Evolutionary conservation across 768 basidiomycete genomes (phyloP).

Genomic region (Mycena haematopus): DNA sequence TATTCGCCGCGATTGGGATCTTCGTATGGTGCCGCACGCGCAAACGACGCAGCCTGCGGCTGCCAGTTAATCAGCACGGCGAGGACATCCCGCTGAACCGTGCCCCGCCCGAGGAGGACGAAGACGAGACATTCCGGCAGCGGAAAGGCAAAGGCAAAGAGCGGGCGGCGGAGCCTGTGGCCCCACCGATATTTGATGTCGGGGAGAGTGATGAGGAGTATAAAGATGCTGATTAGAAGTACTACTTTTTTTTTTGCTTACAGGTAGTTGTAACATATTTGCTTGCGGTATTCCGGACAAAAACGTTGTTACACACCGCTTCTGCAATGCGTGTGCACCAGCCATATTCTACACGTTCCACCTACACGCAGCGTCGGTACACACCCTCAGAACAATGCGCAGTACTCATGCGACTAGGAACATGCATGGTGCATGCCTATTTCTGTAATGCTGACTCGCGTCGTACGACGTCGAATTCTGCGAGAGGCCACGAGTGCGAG

Average conservation of each 20-base stretch:
- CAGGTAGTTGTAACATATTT: conserved; percentile 2
- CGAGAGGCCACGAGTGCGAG: too few species aligned
- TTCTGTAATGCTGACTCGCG: too few species aligned
- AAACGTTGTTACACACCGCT: neutral
- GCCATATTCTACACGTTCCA: too few species aligned
- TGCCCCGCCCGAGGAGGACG: conserved; percentile 45
- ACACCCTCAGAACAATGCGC: too few species aligned
- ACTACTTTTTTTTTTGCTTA: neutral
- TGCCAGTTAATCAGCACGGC: conserved; percentile 51
- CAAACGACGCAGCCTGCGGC: conserved; percentile 47
- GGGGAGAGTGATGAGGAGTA: conserved; percentile 62
- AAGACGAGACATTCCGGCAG: conserved; percentile 38
- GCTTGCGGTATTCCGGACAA: too few species aligned
- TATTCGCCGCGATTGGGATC: conserved; percentile 68
- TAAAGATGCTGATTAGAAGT: conserved; percentile 31
- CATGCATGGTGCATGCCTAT: too few species aligned
- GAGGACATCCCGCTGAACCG: conserved; percentile 75
- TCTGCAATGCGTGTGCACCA: neutral
- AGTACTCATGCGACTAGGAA: too few species aligned
- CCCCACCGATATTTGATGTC: conserved; percentile 60
- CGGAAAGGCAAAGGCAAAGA: conserved; percentile 54
- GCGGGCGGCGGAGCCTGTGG: conserved; percentile 42
- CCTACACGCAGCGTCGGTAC: too few species aligned
- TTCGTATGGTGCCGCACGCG: conserved; percentile 84
- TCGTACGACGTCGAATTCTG: too few species aligned